Evolutionary conservation across 83 land plant genomes (phyloP).

Genomic region (Thuja plicata): DNA sequence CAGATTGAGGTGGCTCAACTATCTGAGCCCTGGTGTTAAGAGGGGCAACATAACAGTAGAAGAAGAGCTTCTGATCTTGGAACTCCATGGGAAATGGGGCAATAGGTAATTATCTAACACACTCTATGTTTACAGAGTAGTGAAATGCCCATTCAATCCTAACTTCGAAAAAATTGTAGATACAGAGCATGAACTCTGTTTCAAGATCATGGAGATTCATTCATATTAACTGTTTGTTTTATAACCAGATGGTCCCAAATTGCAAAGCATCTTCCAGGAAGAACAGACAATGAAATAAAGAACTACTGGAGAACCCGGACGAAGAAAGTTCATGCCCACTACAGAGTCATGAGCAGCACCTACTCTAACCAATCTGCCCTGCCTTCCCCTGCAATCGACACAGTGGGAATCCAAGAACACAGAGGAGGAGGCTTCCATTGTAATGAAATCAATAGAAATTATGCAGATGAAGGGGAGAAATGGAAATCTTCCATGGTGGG

Average conservation of each 20-base stretch:
- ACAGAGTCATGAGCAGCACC: not conserved
- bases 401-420: not conserved
- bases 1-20: slow-evolving; percentile 70
- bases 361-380: not conserved
- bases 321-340: not conserved
- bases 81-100: slow-evolving; percentile 66
- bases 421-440: not conserved
- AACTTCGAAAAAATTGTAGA: too few species aligned
- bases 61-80: slow-evolving; percentile 61
- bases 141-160: too few species aligned
- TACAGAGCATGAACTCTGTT: too few species aligned
- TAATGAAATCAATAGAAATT: too few species aligned
- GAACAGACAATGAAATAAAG: slow-evolving; percentile 14
- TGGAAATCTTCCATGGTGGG: not conserved
- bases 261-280: slow-evolving; percentile 3
- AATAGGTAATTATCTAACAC: slow-evolving; percentile 32
- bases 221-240: too few species aligned
- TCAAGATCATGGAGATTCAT: too few species aligned
- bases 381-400: not conserved
- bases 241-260: slow-evolving; percentile 4
- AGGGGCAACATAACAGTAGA: slow-evolving; percentile 65
- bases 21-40: slow-evolving; percentile 61
- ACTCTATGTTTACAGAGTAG: too few species aligned
- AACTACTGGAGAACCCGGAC: slow-evolving; percentile 13
- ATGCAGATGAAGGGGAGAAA: not conserved